Percentiles rank a stretch among this genome's conserved stretches.
Evolutionary conservation across 1,284 basidiomycete species (phyloP).

Genomic region (Gymnopus androsaceus): DNA sequence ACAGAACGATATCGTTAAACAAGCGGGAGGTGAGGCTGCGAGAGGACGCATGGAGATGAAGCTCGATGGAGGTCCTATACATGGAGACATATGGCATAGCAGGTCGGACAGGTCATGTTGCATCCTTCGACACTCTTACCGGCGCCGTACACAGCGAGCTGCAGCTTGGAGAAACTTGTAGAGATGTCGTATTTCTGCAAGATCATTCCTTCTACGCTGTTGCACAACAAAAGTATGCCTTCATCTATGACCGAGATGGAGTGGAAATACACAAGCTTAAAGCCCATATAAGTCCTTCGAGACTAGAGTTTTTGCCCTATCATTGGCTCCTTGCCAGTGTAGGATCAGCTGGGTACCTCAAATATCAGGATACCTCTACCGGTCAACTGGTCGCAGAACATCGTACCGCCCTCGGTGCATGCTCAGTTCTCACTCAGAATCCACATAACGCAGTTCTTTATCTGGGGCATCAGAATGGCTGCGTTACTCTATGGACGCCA

Average conservation of each 20-base stretch:
- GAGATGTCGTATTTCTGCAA: constrained; percentile 92
- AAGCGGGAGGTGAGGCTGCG: constrained; percentile 74
- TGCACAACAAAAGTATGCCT: constrained; percentile 95
- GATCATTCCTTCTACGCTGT: constrained; percentile 93
- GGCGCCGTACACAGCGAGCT: constrained; percentile 88
- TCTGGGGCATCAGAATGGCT: constrained; percentile 90
- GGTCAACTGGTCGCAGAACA: constrained; percentile 87
- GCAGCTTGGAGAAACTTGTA: constrained; percentile 85
- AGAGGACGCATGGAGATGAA: constrained; percentile 79
- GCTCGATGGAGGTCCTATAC: constrained; percentile 90
- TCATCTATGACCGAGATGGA: constrained; percentile 94
- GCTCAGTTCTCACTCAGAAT: constrained; percentile 90
- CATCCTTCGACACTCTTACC: constrained; percentile 93
- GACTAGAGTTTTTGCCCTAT: constrained; percentile 92
- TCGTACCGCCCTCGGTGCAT: constrained; percentile 88
- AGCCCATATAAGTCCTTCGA: constrained; percentile 86
- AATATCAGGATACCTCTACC: constrained; percentile 97
- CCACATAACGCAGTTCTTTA: constrained; percentile 90
- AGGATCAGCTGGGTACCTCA: constrained; percentile 87
- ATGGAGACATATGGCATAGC: constrained; percentile 85
- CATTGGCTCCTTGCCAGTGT: constrained; percentile 92
- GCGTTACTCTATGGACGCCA: constrained; percentile 95
- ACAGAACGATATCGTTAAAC: constrained; percentile 76
- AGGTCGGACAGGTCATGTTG: constrained; percentile 85
- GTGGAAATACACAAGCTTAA: constrained; percentile 89